Evolutionary conservation across 2,329 filamentous ascomycete genomes (phyloP).

Genomic region (Cladophialophora chaetospira): DNA sequence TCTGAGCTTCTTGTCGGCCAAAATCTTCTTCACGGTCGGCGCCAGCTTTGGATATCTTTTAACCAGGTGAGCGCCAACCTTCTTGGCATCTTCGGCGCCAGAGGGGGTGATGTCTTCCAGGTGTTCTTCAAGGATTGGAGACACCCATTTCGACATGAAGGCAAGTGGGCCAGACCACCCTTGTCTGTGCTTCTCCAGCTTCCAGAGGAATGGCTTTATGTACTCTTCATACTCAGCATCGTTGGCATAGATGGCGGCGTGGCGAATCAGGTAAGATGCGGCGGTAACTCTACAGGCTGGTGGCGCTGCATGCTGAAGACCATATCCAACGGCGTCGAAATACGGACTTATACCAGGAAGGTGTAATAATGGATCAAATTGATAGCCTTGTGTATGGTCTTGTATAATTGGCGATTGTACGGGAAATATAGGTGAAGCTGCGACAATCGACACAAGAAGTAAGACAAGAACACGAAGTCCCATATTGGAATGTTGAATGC

Average conservation of each 20-base stretch:
- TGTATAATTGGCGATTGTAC: conserved; percentile 14
- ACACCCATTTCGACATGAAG: conserved; percentile 28
- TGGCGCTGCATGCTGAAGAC: conserved; percentile 24
- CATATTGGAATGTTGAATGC: neutral
- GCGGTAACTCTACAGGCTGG: conserved; percentile 25
- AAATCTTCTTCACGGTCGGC: conserved; percentile 17
- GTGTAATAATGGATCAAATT: conserved; percentile 28
- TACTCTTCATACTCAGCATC: conserved; percentile 30
- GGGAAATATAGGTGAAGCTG: neutral
- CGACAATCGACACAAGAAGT: neutral
- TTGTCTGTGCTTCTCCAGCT: conserved; percentile 27
- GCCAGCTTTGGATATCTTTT: conserved; percentile 25
- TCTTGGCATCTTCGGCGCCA: conserved; percentile 21
- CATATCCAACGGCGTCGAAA: conserved; percentile 29
- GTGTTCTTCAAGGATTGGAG: conserved; percentile 26
- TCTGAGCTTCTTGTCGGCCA: conserved; percentile 28
- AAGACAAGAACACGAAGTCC: neutral
- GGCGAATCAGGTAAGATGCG: conserved; percentile 27
- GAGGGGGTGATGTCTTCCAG: conserved; percentile 29
- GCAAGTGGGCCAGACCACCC: conserved; percentile 25
- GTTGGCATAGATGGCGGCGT: conserved; percentile 28
- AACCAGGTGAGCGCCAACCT: conserved; percentile 23
- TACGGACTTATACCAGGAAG: conserved; percentile 29
- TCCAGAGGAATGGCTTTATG: conserved; percentile 30
- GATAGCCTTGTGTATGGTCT: conserved; percentile 28